Evolutionary conservation across 768 basidiomycete species (phyloP), one percentile per base, ranked within the genome.

Genomic region (Leccinellum albellum): DNA sequence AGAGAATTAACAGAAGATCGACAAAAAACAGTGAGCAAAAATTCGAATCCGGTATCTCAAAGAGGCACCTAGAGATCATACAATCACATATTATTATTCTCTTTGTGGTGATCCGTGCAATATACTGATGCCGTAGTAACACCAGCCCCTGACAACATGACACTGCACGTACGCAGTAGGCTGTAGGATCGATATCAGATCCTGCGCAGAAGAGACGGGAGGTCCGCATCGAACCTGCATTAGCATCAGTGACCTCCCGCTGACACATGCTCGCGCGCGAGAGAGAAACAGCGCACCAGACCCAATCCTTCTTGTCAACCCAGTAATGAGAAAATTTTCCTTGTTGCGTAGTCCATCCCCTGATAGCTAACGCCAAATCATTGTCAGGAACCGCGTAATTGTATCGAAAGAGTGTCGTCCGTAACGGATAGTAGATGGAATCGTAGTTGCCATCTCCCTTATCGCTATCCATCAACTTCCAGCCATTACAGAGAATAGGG

Each of bases 351-450:
- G 49, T 57, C 64, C 69, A 70, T 1, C 0, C 1, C 7, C 62
- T 29, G 6, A 64, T 29, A 3, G 8, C 1, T 1, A 20, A 1
- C 31, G 7, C 28, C 53, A 59, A 20, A 2, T 13, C 3, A 17
- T 64, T 50, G 17, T 62, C 53, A 15, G 67, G 61, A 2, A 69
- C 33, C n/a, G 50, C 45, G 32, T 66, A 69, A 14, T 62, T 64
- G 50, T 70, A 71, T 9, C 68, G 64, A 58, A 71, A 64, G 13
- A 71, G 2, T 0, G 68, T 69, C 33, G 62, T 23, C 40, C 47
- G 51, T 7, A 69, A 3, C 10, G 44, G 49, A 15, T 58, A 35
- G 23, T 54, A 47, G 7, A 44, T 21, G 4, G 45, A 51, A 1
- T 56, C 51, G 24, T 49, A 59, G 2, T 42, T 28, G 8, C 13